Evolutionary conservation across 257 asterid species (phyloP).

Genomic region (Solanum bukasovii): DNA sequence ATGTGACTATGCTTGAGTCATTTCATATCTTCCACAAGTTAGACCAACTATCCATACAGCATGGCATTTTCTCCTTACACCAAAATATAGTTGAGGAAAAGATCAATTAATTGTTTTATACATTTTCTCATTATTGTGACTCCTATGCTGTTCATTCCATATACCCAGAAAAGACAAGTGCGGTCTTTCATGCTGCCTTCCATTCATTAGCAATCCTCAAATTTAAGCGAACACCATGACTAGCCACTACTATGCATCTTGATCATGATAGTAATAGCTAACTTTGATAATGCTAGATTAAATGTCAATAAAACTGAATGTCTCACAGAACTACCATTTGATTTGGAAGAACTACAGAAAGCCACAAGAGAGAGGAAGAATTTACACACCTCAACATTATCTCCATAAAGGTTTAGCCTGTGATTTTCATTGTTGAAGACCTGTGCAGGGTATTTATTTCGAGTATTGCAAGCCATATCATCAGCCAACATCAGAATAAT

Average conservation of each 20-base stretch:
- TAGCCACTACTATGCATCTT: neutral
- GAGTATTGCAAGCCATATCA: slow-evolving; percentile 98
- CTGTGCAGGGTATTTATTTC: slow-evolving; percentile 95
- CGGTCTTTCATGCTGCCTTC: neutral
- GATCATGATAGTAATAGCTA: neutral
- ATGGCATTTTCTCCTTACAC: neutral
- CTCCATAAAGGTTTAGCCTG: slow-evolving; percentile 85
- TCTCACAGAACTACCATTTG: neutral
- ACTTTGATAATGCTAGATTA: neutral
- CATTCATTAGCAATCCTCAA: neutral
- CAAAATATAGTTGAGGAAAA: neutral
- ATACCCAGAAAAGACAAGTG: neutral
- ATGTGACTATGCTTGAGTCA: neutral
- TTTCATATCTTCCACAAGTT: neutral
- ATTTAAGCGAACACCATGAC: neutral
- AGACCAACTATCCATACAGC: neutral
- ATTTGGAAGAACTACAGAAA: neutral
- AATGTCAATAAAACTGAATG: neutral
- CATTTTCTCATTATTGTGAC: neutral
- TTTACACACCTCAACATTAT: slow-evolving; percentile 78
- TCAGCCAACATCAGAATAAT: slow-evolving; percentile 96
- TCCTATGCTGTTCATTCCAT: neutral
- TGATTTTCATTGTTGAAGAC: slow-evolving; percentile 97
- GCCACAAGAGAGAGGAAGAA: neutral
- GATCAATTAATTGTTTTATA: neutral